Base-by-base conservation (phyloP, 2,329 filamentous ascomycete species). In the Fusarium mundagurra region DNA sequence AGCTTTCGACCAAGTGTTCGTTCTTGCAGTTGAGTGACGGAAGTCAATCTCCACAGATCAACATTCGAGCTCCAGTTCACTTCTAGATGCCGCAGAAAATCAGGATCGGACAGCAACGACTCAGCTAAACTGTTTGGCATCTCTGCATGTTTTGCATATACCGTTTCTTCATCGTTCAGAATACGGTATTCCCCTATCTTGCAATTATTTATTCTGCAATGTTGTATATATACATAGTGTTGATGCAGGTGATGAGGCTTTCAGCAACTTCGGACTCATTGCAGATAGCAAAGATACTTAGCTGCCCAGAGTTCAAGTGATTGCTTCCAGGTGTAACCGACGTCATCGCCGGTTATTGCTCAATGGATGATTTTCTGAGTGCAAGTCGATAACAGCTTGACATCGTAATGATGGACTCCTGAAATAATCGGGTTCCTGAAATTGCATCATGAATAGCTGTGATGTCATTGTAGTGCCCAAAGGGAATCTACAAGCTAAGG, bases 401-500 rank as follows among this genome's bases (percentile, higher is more conserved):
- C 51, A 36, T 63, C 29, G 41, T 34, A 45, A 47, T 43, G 33
- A 44, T 51, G 39, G 48, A 29, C 44, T 51, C 41, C 45, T 29
- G 53, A 53, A 34, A 65, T 31, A 31, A 73, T 69, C 45, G 57
- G 45, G 58, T 63, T 72, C n/a, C 60, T 18, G 14, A 50, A 66
- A 55, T 59, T 65, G 57, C 66, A 77, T 74, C 58, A 73, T 54
- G 29, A 29, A 33, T 36, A 27, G 20, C 31, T 38, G 36, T 65
- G 31, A 58, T 63, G 59, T 66, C 71, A 61, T 65, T 43, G 61
- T 60, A 61, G 8, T 31, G 57, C 22, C 29, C 20, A 51, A 27
- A 50, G 55, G 17, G 31, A 53, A 38, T 39, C 36, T 51, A 12
- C 22, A 44, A 27, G 27, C 34, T 51, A 58, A 39, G 63, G 45